Evolutionary conservation across 148 eudicot species (phyloP), one percentile per base, ranked within the genome.

Genomic region (Chenopodium berlandieri): DNA sequence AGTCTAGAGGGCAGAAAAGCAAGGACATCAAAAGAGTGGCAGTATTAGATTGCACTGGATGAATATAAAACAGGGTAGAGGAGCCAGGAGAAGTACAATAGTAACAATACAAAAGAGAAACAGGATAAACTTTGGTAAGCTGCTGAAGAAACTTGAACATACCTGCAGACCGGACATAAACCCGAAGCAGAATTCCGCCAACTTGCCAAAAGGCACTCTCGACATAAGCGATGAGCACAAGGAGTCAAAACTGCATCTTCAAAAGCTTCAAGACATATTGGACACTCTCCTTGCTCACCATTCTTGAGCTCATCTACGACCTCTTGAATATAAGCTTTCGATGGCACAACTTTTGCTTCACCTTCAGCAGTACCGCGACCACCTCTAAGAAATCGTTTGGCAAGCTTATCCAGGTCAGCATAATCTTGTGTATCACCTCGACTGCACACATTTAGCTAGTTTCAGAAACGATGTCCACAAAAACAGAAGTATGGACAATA

Each of bases 101-200:
- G 34, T 32, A 32, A 32, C 34, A 32, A 62, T 78, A 48, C 40
- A 66, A 71, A 67, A 47, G 5, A 66, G 52, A 23, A 80, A 62
- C 34, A 10, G 66, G 13, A 76, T 37, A 76, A 7, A 22, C 3
- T 23, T 40, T 44, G 31, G 20, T 44, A 1, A 74, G 25, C 4
- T 20, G 22, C 75, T 47, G 37, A 64, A 77, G 70, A 76, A 31
- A 37, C 40, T 66, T 52, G 64, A 66, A 71, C 25, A 69, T 92
- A 94, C 99, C 99, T 94, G 88, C 99, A 96, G 86, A 96, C 99
- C 84, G 99, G 99, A 85, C 99, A 96, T 82, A 94, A 90, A 58
- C 99, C 98, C 73, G 92, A 91, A 75, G 90, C 79, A 76, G 93
- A 85, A 85, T 88, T 90, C 78, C 94, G 91, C 99, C 99, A 96